Conservation (phyloP, 192 early-diverging fungal species). For the Obelidium mucronatum region DNA sequence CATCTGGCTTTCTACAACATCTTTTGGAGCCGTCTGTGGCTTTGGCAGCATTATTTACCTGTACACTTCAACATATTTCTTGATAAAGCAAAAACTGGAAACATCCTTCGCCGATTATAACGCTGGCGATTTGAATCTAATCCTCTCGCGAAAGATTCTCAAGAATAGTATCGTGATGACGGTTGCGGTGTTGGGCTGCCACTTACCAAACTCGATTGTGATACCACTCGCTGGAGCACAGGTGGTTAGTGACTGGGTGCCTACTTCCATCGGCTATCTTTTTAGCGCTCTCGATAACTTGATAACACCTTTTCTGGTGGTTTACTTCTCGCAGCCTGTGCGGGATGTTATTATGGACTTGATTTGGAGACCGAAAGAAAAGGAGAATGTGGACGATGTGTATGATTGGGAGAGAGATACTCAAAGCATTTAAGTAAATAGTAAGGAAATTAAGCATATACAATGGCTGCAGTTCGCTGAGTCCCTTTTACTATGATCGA, state of each 20-base stretch:
- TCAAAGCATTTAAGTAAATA: too few relatives aligned
- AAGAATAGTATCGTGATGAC: conserved; percentile 2
- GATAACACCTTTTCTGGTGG: neutral
- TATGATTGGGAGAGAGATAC: too few relatives aligned
- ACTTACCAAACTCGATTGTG: neutral
- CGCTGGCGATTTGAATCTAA: neutral
- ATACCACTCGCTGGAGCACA: neutral
- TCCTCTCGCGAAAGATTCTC: neutral
- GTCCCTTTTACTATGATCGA: too few relatives aligned
- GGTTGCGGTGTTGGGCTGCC: neutral
- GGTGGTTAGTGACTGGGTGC: neutral
- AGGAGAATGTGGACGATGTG: too few relatives aligned
- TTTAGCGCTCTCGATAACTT: neutral
- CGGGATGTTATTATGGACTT: too few relatives aligned
- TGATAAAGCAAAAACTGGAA: neutral
- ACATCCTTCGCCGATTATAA: neutral
- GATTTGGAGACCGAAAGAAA: too few relatives aligned
- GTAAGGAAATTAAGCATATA: too few relatives aligned
- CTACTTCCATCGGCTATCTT: neutral
- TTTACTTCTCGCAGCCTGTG: neutral
- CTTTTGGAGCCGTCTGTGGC: neutral
- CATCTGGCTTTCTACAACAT: neutral
- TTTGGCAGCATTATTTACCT: neutral
- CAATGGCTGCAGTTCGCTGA: too few relatives aligned
- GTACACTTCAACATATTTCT: neutral